Conservation (phyloP, 345 rosid genomes). For the Eucalyptus pauciflora region DNA sequence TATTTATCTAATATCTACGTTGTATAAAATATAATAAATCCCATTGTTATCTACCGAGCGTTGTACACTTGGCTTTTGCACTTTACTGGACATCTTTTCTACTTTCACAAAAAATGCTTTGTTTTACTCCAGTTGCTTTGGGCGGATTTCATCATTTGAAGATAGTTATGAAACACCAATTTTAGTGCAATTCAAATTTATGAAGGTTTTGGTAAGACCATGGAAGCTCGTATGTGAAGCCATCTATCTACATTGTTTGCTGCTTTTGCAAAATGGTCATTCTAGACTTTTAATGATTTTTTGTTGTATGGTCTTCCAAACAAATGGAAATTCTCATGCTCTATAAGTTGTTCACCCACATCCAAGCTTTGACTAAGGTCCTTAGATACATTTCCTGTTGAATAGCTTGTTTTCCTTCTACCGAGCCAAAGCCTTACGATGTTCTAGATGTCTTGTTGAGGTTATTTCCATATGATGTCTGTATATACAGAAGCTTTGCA, state of each 20-base stretch:
- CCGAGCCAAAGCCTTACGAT: background rate
- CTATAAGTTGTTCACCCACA: background rate
- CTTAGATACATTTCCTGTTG: background rate
- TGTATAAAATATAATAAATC: too few species aligned
- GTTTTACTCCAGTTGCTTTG: background rate
- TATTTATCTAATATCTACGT: too few species aligned
- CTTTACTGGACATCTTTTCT: background rate
- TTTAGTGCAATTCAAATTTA: background rate
- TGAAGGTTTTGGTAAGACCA: background rate
- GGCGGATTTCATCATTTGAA: background rate
- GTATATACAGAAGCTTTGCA: background rate
- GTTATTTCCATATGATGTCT: background rate
- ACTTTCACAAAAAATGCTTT: background rate
- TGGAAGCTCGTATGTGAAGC: background rate
- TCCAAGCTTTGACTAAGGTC: background rate
- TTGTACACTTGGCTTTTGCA: background rate
- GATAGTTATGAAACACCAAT: background rate
- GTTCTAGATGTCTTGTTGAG: background rate
- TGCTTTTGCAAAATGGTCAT: background rate
- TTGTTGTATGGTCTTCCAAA: background rate
- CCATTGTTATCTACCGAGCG: accelerated
- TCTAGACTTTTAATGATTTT: background rate
- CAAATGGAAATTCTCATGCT: background rate
- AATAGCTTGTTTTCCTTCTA: background rate
- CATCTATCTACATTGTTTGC: background rate